Percentiles rank a stretch among this genome's conserved stretches.
Evolutionary conservation across 129 eudicot species (phyloP).

Genomic region (Helianthus annuus): DNA sequence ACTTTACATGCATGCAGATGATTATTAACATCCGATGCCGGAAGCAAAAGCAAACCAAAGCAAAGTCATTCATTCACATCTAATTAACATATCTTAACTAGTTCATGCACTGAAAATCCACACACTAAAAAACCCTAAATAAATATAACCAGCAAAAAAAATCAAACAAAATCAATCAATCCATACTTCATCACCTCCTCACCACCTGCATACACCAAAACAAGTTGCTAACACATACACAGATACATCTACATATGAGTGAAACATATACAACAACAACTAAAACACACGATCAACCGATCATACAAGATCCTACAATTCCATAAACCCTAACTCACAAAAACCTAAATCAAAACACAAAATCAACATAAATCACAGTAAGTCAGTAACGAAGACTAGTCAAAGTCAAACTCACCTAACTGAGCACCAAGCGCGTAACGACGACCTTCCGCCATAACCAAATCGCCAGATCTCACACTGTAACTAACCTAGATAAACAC

Average conservation of each 20-base stretch:
- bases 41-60: neutral
- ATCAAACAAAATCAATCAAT: neutral
- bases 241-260: slow-evolving; percentile 1
- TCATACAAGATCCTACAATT: neutral
- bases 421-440: slow-evolving; percentile 70
- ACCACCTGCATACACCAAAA: slow-evolving; percentile 3
- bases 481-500: slow-evolving; percentile 6
- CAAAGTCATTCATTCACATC: slow-evolving; percentile 14
- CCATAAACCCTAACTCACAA: slow-evolving; percentile 20
- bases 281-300: neutral
- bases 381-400: neutral
- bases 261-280: neutral
- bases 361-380: neutral
- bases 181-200: neutral
- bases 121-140: neutral
- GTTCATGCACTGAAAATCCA: slow-evolving; percentile 4
- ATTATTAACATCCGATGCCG: neutral
- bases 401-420: slow-evolving; percentile 46
- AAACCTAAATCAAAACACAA: neutral
- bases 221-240: slow-evolving; percentile 14
- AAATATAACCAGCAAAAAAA: slow-evolving; percentile 2
- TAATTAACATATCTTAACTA: slow-evolving; percentile 1
- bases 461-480: slow-evolving; percentile 35
- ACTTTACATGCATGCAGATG: neutral
- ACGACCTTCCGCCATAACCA: slow-evolving; percentile 57